Percentiles rank a stretch among this genome's conserved stretches.
Conservation (phyloP, 2,329 filamentous ascomycete species). For the Fusarium denticulatum region DNA sequence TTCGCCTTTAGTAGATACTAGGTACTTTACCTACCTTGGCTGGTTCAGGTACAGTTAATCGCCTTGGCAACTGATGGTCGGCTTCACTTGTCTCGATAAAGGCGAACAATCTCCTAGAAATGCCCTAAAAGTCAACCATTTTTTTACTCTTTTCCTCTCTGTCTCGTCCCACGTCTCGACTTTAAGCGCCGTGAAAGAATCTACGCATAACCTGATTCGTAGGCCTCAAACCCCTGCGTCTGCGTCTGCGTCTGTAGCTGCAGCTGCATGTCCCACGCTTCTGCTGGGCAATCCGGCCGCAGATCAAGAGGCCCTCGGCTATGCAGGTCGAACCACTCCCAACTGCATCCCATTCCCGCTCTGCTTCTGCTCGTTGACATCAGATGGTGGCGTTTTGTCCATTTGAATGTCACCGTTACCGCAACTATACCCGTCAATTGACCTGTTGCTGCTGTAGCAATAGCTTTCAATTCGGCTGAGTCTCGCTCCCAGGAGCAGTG, state of each 20-base stretch:
- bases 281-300: constrained; percentile 48
- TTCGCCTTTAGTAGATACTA: neutral
- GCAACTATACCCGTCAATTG: neutral
- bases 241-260: constrained; percentile 18
- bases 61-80: neutral
- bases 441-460: neutral
- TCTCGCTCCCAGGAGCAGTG: neutral
- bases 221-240: constrained; percentile 16
- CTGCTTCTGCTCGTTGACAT: constrained; percentile 32
- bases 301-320: constrained; percentile 52
- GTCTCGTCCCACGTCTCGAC: constrained; percentile 15
- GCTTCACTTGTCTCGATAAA: neutral
- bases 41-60: neutral
- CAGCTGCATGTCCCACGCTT: constrained; percentile 42
- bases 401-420: constrained; percentile 12
- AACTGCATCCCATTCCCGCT: constrained; percentile 34
- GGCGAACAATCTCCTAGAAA: constrained; percentile 6
- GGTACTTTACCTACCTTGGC: neutral
- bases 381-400: constrained; percentile 36
- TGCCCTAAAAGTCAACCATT: constrained; percentile 18
- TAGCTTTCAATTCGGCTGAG: neutral
- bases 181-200: constrained; percentile 46
- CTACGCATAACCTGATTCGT: constrained; percentile 38
- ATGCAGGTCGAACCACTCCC: constrained; percentile 50
- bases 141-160: constrained; percentile 11